These are phyloP conservation scores for Backusella tuberculispora DNA, from an alignment of 192 early-diverging fungal genomes.

Conservation along the genomic window DNA sequence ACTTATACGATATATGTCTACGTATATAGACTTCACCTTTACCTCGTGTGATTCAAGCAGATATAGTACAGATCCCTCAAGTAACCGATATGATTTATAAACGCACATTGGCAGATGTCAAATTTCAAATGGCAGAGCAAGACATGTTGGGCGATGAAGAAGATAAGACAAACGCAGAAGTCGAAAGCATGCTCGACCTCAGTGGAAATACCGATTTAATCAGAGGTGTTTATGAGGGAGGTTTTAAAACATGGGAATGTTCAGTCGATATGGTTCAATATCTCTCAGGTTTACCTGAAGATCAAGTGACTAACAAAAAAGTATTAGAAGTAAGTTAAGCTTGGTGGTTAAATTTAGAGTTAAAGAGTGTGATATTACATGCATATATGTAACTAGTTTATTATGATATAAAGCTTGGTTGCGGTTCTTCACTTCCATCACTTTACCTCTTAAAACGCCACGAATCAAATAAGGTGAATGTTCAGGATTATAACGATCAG, in stretches of 20 bases:
- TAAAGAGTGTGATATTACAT: too few species aligned
- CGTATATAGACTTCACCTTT: constrained; percentile 23
- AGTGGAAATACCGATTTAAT: constrained; percentile 75
- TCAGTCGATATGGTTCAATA: constrained; percentile 83
- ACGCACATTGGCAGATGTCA: constrained; percentile 79
- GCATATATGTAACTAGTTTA: background rate
- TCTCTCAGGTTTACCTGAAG: constrained; percentile 50
- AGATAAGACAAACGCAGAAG: constrained; percentile 17
- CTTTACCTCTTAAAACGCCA: constrained; percentile 70
- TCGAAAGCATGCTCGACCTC: constrained; percentile 46
- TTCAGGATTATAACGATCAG: constrained; percentile 95
- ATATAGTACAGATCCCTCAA: constrained; percentile 29
- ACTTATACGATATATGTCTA: background rate
- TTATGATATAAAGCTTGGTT: constrained; percentile 71
- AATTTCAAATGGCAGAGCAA: constrained; percentile 79
- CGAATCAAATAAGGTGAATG: constrained; percentile 59
- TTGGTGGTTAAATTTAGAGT: constrained; percentile 5
- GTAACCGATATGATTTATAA: constrained; percentile 56
- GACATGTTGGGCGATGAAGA: constrained; percentile 61
- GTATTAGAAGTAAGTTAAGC: constrained; percentile 52
- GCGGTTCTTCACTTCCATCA: constrained; percentile 87
- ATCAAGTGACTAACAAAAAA: constrained; percentile 45
- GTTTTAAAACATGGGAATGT: constrained; percentile 98
- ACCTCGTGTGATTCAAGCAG: constrained; percentile 37
- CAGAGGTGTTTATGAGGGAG: constrained; percentile 91